These are phyloP conservation scores for Warburgia ugandensis DNA, from an alignment of 164 flowering plant species.

Conservation along the genomic window DNA sequence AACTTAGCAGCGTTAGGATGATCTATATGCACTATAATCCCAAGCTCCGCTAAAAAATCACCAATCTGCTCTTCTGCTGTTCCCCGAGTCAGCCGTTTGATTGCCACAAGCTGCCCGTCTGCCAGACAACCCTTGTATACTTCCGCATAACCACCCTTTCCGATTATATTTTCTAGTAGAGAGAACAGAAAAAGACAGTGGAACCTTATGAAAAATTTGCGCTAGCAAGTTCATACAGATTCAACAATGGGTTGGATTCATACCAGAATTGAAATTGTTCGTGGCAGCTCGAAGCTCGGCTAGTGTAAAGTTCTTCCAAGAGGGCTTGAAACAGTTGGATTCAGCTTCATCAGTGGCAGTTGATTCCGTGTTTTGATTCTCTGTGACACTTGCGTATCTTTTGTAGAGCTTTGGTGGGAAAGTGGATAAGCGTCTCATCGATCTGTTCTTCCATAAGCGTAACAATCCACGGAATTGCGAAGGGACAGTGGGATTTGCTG, in stretches of 20 bases:
- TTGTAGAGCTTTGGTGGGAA: slow-evolving; percentile 37
- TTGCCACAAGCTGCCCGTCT: slow-evolving; percentile 63
- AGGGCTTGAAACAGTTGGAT: slow-evolving; percentile 39
- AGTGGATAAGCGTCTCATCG: slow-evolving; percentile 34
- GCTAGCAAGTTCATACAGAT: no score
- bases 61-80: slow-evolving; percentile 58
- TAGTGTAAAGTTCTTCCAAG: slow-evolving; percentile 53
- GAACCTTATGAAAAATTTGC: no score
- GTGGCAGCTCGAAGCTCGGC: slow-evolving; percentile 71
- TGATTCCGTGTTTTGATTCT: slow-evolving; percentile 11
- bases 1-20: slow-evolving; percentile 85
- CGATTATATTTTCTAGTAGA: slow-evolving; percentile 60
- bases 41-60: slow-evolving; percentile 85
- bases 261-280: slow-evolving; percentile 62
- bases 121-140: slow-evolving; percentile 73
- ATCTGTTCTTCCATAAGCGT: slow-evolving; percentile 32
- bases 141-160: slow-evolving; percentile 92
- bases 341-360: slow-evolving; percentile 30
- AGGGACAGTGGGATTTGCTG: slow-evolving; percentile 2
- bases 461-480: slow-evolving; percentile 54
- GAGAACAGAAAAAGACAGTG: background rate
- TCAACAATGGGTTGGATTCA: slow-evolving; percentile 1
- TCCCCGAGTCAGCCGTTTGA: slow-evolving; percentile 69
- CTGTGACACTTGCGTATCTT: slow-evolving; percentile 34
- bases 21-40: slow-evolving; percentile 82